Conservation (phyloP, 805 yeast species). For the Zygosaccharomyces lentus region DNA sequence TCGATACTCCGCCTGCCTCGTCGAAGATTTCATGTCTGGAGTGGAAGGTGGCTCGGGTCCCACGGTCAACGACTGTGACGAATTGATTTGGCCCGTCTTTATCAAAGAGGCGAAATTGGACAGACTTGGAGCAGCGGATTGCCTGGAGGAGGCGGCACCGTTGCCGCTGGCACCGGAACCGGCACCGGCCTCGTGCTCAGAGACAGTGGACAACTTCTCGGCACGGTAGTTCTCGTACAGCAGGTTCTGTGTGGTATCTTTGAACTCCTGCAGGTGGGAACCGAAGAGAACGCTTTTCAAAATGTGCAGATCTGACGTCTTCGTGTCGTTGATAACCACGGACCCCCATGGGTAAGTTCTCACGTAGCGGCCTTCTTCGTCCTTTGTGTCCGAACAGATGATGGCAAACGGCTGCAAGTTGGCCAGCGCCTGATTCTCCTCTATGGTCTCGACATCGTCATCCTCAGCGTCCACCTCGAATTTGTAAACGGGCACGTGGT, state of each 20-base stretch:
- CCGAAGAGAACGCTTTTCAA: constrained; percentile 72
- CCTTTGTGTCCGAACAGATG: constrained; percentile 58
- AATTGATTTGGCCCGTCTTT: constrained; percentile 35
- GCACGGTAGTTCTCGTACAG: constrained; percentile 78
- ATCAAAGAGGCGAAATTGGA: constrained; percentile 36
- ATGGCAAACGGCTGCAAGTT: constrained; percentile 73
- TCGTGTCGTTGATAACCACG: constrained; percentile 43
- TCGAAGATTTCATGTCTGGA: constrained; percentile 32
- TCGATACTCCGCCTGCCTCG: constrained; percentile 34
- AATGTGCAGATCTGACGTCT: constrained; percentile 49
- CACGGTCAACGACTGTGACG: constrained; percentile 28
- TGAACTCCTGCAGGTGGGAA: constrained; percentile 76
- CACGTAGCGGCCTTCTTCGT: constrained; percentile 53
- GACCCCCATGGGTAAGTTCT: constrained; percentile 77
- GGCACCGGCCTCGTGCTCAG: constrained; percentile 27
- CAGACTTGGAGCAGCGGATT: constrained; percentile 35
- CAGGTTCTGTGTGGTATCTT: constrained; percentile 73
- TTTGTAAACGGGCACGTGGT: constrained; percentile 69
- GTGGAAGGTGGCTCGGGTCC: constrained; percentile 26
- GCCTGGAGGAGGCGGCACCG: constrained; percentile 12
- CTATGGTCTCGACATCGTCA: constrained; percentile 63
- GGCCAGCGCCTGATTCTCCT: constrained; percentile 60
- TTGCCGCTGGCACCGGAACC: constrained; percentile 9
- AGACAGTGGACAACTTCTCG: constrained; percentile 61
- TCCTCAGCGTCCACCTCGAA: constrained; percentile 69